Base-by-base conservation (phyloP, 306 rosid genomes). In the Trichosanthes cucumerina region DNA sequence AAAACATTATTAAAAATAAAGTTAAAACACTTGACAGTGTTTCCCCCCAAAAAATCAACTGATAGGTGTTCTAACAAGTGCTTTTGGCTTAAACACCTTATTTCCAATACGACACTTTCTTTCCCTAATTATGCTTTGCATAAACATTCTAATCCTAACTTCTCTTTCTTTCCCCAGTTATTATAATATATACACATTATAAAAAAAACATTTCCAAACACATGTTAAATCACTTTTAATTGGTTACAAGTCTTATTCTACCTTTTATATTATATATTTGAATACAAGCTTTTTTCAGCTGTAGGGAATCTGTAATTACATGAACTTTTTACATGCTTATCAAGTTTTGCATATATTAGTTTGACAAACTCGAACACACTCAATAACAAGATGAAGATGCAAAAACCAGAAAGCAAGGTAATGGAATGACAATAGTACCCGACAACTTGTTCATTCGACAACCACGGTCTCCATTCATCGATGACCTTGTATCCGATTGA, bases 381-480 rank as follows among this genome's bases (percentile, higher is more conserved):
- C 13, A 52, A 75, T 31, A 43, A 53, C 53, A 39, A 5, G 33
- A 56, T 12, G 56, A 50, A 66, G 46, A 31, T n/a, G 54, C 33
- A 63, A 6, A 56, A 62, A 60, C 43, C 33, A 60, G 12, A 28
- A 72, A 72, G 19, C 3, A 69, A 54, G 75, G 80, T 80, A 62
- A 62, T 76, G 64, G 15, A 68, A 4, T 38, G 57, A 31, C 21
- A 15, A 43, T 18, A 19, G 57, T 90, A 92, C 98, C 98, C 98
- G 9, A 87, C 96, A 75, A 92, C 83, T 92, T 94, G 97, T 64
- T 65, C 83, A n/a, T 92, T 81, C 77, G 88, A 92, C 36, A 12
- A 33, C 98, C 98, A 94, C 63, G 98, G 83, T 79, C 98, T 92
- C 98, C 97, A 94, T 76, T 89, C 92, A 64, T 92, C 95, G 60